Evolutionary conservation across 495 filamentous ascomycete species (phyloP), one percentile per base, ranked within the genome.

Genomic region (Staphylotrichum tortipilum): DNA sequence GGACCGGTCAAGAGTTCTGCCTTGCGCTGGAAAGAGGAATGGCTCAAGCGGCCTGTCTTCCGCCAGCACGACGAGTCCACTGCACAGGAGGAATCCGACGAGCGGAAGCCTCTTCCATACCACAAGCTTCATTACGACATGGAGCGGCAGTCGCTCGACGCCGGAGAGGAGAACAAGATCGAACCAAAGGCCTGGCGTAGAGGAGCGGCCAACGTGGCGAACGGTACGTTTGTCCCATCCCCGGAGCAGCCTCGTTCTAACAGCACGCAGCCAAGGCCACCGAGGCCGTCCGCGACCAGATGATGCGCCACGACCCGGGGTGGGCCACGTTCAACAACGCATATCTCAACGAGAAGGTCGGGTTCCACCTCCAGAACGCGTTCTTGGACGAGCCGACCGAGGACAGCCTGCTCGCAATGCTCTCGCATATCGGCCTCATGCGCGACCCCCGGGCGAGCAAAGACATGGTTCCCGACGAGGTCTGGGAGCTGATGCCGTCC

Each of bases 11-110:
- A 57, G 19, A 61, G 44, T 46, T 57, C 50, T 8, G 47, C 46
- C 17, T 15, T 55, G 3, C 42, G 42, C 14, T 66, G 49, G 59
- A 64, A 66, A 53, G 29, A 62, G 42, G 22, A 50, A 54, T 28
- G 38, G 47, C 11, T 42, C 45, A 66, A 64, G 47, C 38, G 43
- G 24, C 58, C 58, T 47, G 21, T 64, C 26, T 64, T 66, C 52
- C 56, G 53, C 46, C 37, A 30, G 19, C 30, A 9, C 50, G 8
- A 56, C 30, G 38, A 47, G 7, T 42, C 49, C 37, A 18, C 29
- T 50, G n/a, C 18, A 14, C 29, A 44, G 31, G 19, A 30, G 7
- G 29, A 39, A 12, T 49, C 24, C 18, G 21, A 49, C 18, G 37
- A 39, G 35, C 3, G 26, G 26, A 12, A 44, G 28, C 49, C 54